Conservation (phyloP, 257 asterid genomes). For the Pogostemon cablin region DNA sequence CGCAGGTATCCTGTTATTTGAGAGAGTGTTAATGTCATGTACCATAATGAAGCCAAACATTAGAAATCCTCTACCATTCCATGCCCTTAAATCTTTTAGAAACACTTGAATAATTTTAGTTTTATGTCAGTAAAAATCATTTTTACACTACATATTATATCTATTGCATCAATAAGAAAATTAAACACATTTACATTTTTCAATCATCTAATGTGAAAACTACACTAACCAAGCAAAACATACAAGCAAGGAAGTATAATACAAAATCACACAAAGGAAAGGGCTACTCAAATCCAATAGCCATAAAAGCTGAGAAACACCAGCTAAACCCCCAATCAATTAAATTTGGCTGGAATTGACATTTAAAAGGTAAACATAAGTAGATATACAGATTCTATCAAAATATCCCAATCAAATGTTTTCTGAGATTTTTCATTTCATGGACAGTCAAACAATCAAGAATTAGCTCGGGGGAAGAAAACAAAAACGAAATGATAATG, state of each 20-base stretch:
- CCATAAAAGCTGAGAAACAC: neutral
- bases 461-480: neutral
- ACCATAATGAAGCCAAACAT: slow-evolving; percentile 10
- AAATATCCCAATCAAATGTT: neutral
- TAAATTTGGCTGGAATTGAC: neutral
- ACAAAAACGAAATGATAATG: neutral
- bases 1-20: neutral
- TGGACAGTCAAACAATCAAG: neutral
- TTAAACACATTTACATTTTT: neutral
- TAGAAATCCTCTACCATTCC: neutral
- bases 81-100: neutral
- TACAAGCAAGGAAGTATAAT: neutral
- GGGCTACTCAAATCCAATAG: no score
- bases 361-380: neutral
- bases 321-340: slow-evolving; percentile 7
- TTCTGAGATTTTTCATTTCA: neutral
- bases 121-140: neutral
- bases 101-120: neutral
- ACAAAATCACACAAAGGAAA: no score
- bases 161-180: neutral
- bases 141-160: neutral
- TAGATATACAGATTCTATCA: neutral
- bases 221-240: neutral
- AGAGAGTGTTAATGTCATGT: neutral
- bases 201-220: neutral